Percentiles rank a stretch among this genome's conserved stretches.
Evolutionary conservation across 2,329 filamentous ascomycete genomes (phyloP).

Genomic region (Colletotrichum eremochloae): DNA sequence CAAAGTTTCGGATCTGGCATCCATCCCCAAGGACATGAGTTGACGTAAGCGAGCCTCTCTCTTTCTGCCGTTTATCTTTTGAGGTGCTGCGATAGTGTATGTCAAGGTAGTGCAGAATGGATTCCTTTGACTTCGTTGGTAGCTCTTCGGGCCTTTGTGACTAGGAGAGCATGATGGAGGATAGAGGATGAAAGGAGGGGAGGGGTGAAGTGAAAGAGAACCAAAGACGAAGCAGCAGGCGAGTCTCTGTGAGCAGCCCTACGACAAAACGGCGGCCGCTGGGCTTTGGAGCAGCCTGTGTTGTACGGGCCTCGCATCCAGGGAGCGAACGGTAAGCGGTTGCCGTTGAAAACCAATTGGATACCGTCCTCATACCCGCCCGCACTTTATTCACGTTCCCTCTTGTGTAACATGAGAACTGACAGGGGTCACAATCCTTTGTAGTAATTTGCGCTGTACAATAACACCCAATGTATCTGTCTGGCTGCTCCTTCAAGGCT

Average conservation of each 20-base stretch:
- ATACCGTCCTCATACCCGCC: background rate
- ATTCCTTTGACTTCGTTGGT: background rate
- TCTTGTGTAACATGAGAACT: conserved; percentile 13
- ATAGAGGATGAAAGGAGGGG: background rate
- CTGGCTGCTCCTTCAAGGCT: background rate
- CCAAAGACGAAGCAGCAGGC: background rate
- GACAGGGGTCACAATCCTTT: conserved; percentile 12
- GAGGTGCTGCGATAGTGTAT: background rate
- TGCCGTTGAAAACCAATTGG: background rate
- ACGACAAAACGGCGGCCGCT: conserved; percentile 7
- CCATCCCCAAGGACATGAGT: background rate
- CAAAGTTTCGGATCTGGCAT: conserved; percentile 20
- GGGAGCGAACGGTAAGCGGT: background rate
- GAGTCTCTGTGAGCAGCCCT: conserved; percentile 7
- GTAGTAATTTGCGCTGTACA: background rate
- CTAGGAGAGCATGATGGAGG: background rate
- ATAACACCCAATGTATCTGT: background rate
- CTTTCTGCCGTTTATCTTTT: background rate
- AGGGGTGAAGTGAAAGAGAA: background rate
- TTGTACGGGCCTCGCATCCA: background rate
- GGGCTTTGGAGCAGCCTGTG: background rate
- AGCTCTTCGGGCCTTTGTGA: background rate
- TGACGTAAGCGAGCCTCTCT: background rate
- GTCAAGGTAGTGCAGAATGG: background rate
- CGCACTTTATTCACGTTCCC: background rate